Percentiles rank a stretch among this genome's conserved stretches.
These are phyloP conservation scores for Cladosporium halotolerans DNA, from an alignment of 2,329 filamentous ascomycete genomes.

Conservation along the genomic window DNA sequence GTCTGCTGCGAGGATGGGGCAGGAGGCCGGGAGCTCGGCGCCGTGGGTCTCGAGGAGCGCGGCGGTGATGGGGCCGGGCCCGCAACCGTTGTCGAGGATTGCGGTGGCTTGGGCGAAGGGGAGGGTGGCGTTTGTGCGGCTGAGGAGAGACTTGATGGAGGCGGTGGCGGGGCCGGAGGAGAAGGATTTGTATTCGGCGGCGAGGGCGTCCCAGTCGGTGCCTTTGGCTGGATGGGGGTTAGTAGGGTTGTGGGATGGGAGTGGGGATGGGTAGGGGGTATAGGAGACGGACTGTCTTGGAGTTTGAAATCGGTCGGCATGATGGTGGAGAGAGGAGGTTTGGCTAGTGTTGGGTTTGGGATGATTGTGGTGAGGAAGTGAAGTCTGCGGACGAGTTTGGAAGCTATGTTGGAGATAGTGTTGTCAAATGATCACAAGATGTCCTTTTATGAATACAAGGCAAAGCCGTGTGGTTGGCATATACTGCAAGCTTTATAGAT, in stretches of 20 bases:
- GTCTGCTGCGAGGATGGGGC: conserved; percentile 22
- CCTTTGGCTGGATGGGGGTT: conserved; percentile 14
- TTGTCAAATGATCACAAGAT: no score
- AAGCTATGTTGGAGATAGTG: not conserved
- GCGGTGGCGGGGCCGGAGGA: conserved; percentile 13
- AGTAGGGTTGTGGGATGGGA: not conserved
- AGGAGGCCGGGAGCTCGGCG: conserved; percentile 14
- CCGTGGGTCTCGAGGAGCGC: conserved; percentile 23
- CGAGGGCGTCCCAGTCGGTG: conserved; percentile 20
- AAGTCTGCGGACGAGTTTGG: not conserved
- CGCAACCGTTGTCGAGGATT: conserved; percentile 30
- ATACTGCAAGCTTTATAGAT: no score
- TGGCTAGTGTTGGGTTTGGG: not conserved
- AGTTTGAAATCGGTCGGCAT: not conserved
- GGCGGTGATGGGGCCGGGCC: conserved; percentile 24
- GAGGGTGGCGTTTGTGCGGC: conserved; percentile 18
- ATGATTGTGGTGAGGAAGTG: not conserved
- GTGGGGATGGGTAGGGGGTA: not conserved
- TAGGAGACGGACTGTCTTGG: conserved; percentile 2
- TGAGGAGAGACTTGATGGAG: conserved; percentile 22
- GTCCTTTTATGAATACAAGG: no score
- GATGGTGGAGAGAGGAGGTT: not conserved
- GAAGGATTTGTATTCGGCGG: conserved; percentile 19
- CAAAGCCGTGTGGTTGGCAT: no score
- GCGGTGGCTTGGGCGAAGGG: conserved; percentile 25